Conservation (phyloP, 192 early-diverging fungal species). For the Backusella macrospora region DNA sequence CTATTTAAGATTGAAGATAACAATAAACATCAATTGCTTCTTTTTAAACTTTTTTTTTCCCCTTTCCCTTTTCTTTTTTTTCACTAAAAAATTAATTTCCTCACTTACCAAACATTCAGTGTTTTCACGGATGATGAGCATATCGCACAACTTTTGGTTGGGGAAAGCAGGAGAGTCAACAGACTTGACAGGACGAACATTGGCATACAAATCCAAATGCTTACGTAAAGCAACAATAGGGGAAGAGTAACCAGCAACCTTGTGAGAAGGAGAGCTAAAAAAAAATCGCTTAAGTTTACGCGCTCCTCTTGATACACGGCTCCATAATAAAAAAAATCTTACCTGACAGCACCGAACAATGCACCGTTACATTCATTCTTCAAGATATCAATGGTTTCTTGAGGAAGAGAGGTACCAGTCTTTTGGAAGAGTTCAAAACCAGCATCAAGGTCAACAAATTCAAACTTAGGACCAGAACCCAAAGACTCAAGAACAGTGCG, state of each 20-base stretch:
- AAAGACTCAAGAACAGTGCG: conserved; percentile 84
- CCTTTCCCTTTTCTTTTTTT: not conserved
- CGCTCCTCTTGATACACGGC: not conserved
- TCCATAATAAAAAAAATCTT: not conserved
- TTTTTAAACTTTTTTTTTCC: too few species aligned
- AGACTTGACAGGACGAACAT: conserved; percentile 91
- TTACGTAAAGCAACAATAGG: conserved; percentile 97
- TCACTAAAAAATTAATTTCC: not conserved
- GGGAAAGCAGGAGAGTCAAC: conserved; percentile 52
- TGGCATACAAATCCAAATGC: conserved; percentile 94
- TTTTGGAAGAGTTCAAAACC: conserved; percentile 97
- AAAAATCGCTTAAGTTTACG: not conserved
- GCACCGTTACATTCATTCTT: conserved; percentile 89
- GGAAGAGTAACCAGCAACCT: conserved; percentile 96
- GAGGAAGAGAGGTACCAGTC: conserved; percentile 90
- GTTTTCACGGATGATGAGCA: conserved; percentile 98
- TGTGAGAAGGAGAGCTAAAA: conserved; percentile 90
- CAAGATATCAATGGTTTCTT: conserved; percentile 79
- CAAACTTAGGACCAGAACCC: conserved; percentile 63
- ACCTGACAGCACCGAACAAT: conserved; percentile 96
- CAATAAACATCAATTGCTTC: not conserved
- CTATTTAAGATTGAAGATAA: conserved; percentile 38
- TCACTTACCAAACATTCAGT: conserved; percentile 89
- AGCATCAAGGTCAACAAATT: conserved; percentile 86
- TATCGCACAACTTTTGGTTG: conserved; percentile 79